Percentiles rank a stretch among this genome's conserved stretches.
Conservation (phyloP, 371 early-diverging fungal species). For the Rhizopus stolonifer region DNA sequence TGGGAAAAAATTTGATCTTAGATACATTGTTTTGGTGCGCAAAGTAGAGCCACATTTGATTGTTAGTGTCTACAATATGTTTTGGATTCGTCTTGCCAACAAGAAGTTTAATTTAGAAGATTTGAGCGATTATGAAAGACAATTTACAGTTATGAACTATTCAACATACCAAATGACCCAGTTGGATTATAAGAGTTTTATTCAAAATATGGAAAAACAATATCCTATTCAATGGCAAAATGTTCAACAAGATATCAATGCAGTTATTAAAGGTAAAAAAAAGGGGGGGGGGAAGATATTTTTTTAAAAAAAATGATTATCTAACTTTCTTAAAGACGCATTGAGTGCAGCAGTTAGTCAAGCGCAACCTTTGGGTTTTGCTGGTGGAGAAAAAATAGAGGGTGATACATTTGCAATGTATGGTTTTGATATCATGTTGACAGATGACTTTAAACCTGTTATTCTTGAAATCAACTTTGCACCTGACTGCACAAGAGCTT, state of each 20-base stretch:
- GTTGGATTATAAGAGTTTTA: conserved; percentile 56
- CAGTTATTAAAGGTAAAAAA: conserved; percentile 45
- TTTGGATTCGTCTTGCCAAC: conserved; percentile 63
- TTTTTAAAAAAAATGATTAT: too few species aligned
- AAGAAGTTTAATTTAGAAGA: conserved; percentile 48
- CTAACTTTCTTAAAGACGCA: conserved; percentile 26
- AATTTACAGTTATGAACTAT: conserved; percentile 63
- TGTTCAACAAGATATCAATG: conserved; percentile 52
- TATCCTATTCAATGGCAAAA: conserved; percentile 45
- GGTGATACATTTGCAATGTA: conserved; percentile 54
- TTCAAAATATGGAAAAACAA: conserved; percentile 58
- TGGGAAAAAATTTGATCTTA: conserved; percentile 60
- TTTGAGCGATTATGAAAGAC: conserved; percentile 56
- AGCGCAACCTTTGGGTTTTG: conserved; percentile 49
- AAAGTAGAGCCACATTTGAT: conserved; percentile 41
- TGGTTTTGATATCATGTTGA: conserved; percentile 60
- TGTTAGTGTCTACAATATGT: conserved; percentile 56
- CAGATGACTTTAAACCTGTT: conserved; percentile 50
- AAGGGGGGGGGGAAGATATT: too few species aligned
- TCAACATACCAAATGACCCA: conserved; percentile 58
- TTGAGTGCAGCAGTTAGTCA: conserved; percentile 48
- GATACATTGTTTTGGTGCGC: conserved; percentile 56
- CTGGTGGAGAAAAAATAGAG: conserved; percentile 18
- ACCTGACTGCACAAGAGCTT: conserved; percentile 58
- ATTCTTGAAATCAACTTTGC: conserved; percentile 57